Evolutionary conservation across 2,329 filamentous ascomycete genomes (phyloP).

Genomic region (Penicillium sp.): DNA sequence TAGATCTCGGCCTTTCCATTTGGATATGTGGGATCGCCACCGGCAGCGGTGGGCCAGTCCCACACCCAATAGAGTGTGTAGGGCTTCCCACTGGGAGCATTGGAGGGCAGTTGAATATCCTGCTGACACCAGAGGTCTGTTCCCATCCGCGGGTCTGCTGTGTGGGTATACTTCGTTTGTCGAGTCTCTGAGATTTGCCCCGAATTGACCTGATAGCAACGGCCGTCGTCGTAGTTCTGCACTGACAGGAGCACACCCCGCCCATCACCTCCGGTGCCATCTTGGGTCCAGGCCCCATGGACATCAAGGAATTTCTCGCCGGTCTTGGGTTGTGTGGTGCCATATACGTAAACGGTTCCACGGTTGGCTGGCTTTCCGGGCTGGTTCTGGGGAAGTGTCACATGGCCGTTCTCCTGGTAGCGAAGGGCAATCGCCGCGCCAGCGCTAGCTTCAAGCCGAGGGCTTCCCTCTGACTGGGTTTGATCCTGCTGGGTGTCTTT

Average conservation of each 20-base stretch:
- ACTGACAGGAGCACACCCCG: conserved; percentile 74
- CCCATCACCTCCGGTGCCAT: conserved; percentile 77
- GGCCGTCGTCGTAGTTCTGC: conserved; percentile 83
- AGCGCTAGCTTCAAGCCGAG: conserved; percentile 60
- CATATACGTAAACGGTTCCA: conserved; percentile 74
- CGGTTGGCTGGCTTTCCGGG: conserved; percentile 63
- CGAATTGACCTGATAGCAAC: conserved; percentile 79
- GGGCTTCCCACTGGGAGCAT: conserved; percentile 60
- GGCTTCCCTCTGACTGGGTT: conserved; percentile 59
- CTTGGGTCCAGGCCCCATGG: conserved; percentile 72
- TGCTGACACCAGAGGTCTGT: conserved; percentile 75
- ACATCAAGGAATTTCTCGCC: conserved; percentile 64
- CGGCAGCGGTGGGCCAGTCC: conserved; percentile 74
- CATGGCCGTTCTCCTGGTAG: conserved; percentile 76
- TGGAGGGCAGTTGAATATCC: conserved; percentile 70
- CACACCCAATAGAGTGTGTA: conserved; percentile 95
- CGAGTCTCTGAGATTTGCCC: conserved; percentile 60
- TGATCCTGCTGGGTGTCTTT: conserved; percentile 61
- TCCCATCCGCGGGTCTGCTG: conserved; percentile 54
- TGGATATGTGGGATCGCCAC: conserved; percentile 37
- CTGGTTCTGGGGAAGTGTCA: conserved; percentile 59
- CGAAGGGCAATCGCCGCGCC: conserved; percentile 66
- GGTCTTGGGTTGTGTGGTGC: conserved; percentile 60
- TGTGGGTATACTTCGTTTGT: conserved; percentile 54
- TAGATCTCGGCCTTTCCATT: conserved; percentile 49